A percentile compares a stretch with the other conserved stretches of the same genome.
Conservation (phyloP, 169 alveolate genomes). For the Plasmodium vivax region DNA sequence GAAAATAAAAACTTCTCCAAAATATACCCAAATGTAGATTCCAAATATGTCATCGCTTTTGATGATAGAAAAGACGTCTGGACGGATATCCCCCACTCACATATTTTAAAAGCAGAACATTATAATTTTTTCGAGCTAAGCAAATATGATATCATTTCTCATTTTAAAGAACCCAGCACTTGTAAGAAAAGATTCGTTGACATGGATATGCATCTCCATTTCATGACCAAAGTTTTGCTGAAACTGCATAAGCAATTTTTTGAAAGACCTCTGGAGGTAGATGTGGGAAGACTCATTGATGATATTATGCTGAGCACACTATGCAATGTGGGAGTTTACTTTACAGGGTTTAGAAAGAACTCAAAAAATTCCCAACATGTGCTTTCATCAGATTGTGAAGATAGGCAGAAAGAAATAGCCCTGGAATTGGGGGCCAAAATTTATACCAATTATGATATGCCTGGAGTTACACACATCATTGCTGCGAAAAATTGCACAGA, state of each 20-base stretch:
- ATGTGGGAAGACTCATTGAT: conserved; percentile 88
- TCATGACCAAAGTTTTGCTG: conserved; percentile 88
- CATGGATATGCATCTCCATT: conserved; percentile 90
- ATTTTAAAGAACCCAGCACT: conserved; percentile 74
- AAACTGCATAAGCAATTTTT: conserved; percentile 89
- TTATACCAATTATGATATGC: conserved; percentile 82
- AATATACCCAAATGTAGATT: conserved; percentile 88
- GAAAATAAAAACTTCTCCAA: conserved; percentile 83
- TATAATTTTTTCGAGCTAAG: conserved; percentile 90
- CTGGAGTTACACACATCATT: conserved; percentile 90
- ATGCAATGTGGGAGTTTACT: conserved; percentile 87
- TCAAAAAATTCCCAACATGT: conserved; percentile 85
- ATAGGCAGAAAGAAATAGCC: conserved; percentile 90
- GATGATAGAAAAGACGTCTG: conserved; percentile 93
- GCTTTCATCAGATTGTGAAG: conserved; percentile 90
- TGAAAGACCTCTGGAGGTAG: conserved; percentile 87
- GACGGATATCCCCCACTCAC: conserved; percentile 90
- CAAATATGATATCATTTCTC: conserved; percentile 77
- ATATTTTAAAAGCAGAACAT: conserved; percentile 92
- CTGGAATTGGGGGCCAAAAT: conserved; percentile 89
- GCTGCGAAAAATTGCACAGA: conserved; percentile 93
- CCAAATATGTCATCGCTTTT: conserved; percentile 90
- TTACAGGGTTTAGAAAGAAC: conserved; percentile 91
- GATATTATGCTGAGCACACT: conserved; percentile 84
- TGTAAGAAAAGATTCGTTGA: conserved; percentile 82